Percentiles rank a stretch among this genome's conserved stretches.
Evolutionary conservation across 352 stramenopile species (phyloP).

Genomic region (Plasmopara halstedii): DNA sequence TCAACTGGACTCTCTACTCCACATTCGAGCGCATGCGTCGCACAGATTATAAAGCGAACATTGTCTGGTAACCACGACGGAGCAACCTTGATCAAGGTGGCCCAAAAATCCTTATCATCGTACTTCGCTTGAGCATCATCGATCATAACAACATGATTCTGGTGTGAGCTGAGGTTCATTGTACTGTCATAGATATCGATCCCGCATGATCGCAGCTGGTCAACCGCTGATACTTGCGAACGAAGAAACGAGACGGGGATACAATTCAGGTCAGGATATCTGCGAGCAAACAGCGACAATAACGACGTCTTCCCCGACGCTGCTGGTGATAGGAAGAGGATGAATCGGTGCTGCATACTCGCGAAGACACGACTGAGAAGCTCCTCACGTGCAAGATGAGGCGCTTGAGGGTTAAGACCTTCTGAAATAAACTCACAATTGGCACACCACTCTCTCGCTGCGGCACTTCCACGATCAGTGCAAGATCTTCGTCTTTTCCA

Average conservation of each 20-base stretch:
- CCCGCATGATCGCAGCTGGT: no score
- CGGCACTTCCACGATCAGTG: no score
- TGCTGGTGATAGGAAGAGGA: neutral
- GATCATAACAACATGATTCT: constrained; percentile 5
- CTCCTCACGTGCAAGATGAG: no score
- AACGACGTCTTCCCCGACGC: constrained; percentile 7
- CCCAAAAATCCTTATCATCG: constrained; percentile 7
- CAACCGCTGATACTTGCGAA: no score
- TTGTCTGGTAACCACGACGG: neutral
- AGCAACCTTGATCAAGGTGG: neutral
- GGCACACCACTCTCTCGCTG: no score
- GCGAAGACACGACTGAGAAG: no score
- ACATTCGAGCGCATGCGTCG: constrained; percentile 8
- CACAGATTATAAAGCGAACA: constrained; percentile 9
- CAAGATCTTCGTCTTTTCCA: no score
- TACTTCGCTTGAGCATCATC: constrained; percentile 8
- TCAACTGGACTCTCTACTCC: neutral
- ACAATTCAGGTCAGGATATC: constrained; percentile 3
- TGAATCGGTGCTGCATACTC: no score
- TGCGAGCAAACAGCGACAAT: constrained; percentile 5
- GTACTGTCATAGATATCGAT: neutral
- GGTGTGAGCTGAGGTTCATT: neutral
- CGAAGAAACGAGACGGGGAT: constrained; percentile 1
- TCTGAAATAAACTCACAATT: no score
- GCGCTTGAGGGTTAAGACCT: no score